Percentiles rank a stretch among this genome's conserved stretches.
Evolutionary conservation across 108 stramenopile species (phyloP).

Genomic region (Skeletonema marinoi): DNA sequence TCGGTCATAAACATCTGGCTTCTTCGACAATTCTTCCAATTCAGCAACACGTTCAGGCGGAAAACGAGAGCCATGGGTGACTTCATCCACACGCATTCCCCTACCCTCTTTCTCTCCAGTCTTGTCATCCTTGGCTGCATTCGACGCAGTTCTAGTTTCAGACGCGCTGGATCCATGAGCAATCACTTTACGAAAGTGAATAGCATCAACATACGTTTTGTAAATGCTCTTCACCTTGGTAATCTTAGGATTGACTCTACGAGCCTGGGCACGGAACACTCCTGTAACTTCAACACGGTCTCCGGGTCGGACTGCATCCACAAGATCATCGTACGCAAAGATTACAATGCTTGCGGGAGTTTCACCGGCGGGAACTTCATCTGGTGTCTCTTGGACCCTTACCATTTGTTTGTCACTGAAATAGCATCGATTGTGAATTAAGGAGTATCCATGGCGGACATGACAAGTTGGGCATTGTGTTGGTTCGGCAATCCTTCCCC

Average conservation of each 20-base stretch:
- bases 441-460: slow-evolving; percentile 67
- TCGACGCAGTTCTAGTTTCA: neutral
- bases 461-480: slow-evolving; percentile 72
- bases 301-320: slow-evolving; percentile 95
- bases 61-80: slow-evolving; percentile 47
- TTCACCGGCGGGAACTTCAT: slow-evolving; percentile 98
- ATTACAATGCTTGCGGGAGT: slow-evolving; percentile 95
- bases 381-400: slow-evolving; percentile 96
- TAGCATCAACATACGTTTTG: slow-evolving; percentile 97
- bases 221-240: slow-evolving; percentile 91
- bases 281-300: slow-evolving; percentile 98
- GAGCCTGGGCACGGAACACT: slow-evolving; percentile 93
- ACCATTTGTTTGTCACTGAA: slow-evolving; percentile 99
- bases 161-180: slow-evolving; percentile 33
- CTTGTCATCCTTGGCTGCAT: slow-evolving; percentile 17
- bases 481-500: slow-evolving; percentile 95
- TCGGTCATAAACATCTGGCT: slow-evolving; percentile 88
- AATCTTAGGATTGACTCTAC: slow-evolving; percentile 88
- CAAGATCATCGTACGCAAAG: slow-evolving; percentile 97
- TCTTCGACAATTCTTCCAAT: slow-evolving; percentile 65
- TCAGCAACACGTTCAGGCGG: slow-evolving; percentile 70
- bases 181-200: slow-evolving; percentile 88
- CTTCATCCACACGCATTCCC: slow-evolving; percentile 33
- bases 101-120: slow-evolving; percentile 20
- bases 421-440: slow-evolving; percentile 94